A percentile compares a stretch with the other conserved stretches of the same genome.
Conservation (phyloP, 2,329 filamentous ascomycete genomes). For the Colletotrichum neosansevieriae region DNA sequence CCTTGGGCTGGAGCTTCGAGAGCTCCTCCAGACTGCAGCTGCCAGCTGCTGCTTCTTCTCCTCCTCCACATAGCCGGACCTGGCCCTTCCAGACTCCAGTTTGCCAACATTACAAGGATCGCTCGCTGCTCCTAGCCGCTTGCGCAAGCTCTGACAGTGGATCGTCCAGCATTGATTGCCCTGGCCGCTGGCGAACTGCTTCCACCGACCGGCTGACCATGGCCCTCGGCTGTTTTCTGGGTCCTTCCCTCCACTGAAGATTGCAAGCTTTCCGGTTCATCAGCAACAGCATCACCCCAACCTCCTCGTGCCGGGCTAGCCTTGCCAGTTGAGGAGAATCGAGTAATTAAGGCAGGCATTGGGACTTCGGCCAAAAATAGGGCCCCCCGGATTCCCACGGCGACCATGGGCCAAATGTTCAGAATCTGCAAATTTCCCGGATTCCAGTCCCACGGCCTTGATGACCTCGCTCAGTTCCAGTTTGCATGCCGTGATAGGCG, state of each 20-base stretch:
- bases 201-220: slow-evolving; percentile 16
- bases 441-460: background rate
- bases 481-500: slow-evolving; percentile 3
- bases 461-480: background rate
- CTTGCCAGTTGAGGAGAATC: background rate
- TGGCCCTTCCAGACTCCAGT: background rate
- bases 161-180: slow-evolving; percentile 24
- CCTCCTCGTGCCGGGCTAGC: slow-evolving; percentile 20
- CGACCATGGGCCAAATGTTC: slow-evolving; percentile 4
- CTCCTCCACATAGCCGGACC: too few relatives aligned
- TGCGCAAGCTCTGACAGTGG: slow-evolving; percentile 31
- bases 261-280: slow-evolving; percentile 19
- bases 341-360: slow-evolving; percentile 1
- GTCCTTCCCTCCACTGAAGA: slow-evolving; percentile 34
- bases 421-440: slow-evolving; percentile 14
- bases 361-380: slow-evolving; percentile 18
- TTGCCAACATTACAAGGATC: slow-evolving; percentile 9
- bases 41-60: too few relatives aligned
- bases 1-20: background rate
- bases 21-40: too few relatives aligned
- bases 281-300: slow-evolving; percentile 22
- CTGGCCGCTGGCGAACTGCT: background rate
- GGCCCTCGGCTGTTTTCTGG: slow-evolving; percentile 27
- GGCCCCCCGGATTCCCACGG: slow-evolving; percentile 32
- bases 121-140: slow-evolving; percentile 23